Percentiles rank a stretch among this genome's conserved stretches.
Evolutionary conservation across 352 stramenopile species (phyloP).

Genomic region (Thalassiosira ordinaria): DNA sequence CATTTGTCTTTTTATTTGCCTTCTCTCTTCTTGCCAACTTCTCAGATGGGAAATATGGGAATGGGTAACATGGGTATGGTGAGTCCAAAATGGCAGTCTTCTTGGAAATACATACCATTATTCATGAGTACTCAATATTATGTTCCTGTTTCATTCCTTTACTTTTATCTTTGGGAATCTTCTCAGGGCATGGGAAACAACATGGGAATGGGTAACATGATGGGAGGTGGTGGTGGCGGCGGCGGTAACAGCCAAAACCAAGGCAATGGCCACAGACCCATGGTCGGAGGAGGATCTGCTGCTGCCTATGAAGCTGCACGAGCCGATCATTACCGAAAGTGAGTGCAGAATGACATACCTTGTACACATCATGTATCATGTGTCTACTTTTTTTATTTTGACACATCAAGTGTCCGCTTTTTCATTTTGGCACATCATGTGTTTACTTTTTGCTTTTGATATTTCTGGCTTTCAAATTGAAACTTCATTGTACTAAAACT

Average conservation of each 20-base stretch:
- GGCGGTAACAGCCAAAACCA: slow-evolving; percentile 1
- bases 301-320: slow-evolving; percentile 80
- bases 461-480: too few species aligned
- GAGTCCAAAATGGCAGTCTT: too few species aligned
- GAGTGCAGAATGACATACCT: too few species aligned
- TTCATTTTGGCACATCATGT: too few species aligned
- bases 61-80: slow-evolving; percentile 15
- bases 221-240: slow-evolving; percentile 9
- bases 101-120: too few species aligned
- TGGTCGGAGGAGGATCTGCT: slow-evolving; percentile 73
- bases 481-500: too few species aligned
- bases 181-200: slow-evolving; percentile 45
- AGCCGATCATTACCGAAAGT: slow-evolving; percentile 75
- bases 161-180: too few species aligned
- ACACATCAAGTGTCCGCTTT: too few species aligned
- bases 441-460: not conserved
- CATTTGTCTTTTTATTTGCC: too few species aligned
- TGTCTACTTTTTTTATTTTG: too few species aligned
- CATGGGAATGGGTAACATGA: slow-evolving; percentile 36
- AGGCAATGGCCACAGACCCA: slow-evolving; percentile 54
- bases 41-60: slow-evolving; percentile 36
- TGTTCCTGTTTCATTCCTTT: too few species aligned
- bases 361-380: slow-evolving; percentile 7
- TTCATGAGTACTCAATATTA: too few species aligned
- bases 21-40: slow-evolving; percentile 2